Conservation (phyloP, 177 flowering plant genomes). For the Vitis hybrid region DNA sequence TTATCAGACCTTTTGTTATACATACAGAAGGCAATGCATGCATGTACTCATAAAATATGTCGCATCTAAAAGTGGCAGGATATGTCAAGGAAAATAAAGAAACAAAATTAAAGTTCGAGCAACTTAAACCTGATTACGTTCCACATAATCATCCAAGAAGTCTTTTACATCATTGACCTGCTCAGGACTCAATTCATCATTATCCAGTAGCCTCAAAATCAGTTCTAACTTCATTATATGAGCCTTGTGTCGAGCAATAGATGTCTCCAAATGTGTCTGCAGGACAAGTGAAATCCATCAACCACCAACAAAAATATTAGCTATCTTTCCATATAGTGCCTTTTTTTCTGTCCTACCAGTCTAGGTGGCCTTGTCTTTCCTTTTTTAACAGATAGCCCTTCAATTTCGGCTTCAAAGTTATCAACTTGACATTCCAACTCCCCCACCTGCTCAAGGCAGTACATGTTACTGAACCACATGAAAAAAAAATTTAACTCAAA, state of each 20-base stretch:
- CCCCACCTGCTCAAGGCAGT: slow-evolving; percentile 52
- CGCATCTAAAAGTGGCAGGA: neutral
- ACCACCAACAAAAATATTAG: neutral
- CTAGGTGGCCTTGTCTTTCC: slow-evolving; percentile 97
- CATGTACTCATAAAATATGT: neutral
- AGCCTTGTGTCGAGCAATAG: slow-evolving; percentile 91
- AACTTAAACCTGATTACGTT: slow-evolving; percentile 86
- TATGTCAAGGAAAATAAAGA: neutral
- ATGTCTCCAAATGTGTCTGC: slow-evolving; percentile 90
- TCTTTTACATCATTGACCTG: slow-evolving; percentile 96
- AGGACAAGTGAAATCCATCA: neutral
- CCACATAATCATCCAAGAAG: slow-evolving; percentile 93
- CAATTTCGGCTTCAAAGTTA: slow-evolving; percentile 92
- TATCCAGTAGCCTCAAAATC: slow-evolving; percentile 89
- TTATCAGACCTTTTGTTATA: neutral
- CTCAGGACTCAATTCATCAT: slow-evolving; percentile 97
- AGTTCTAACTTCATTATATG: slow-evolving; percentile 93
- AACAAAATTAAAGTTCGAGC: neutral
- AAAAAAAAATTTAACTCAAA: too few relatives aligned
- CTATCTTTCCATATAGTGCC: neutral
- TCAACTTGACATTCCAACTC: slow-evolving; percentile 95
- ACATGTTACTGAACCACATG: neutral
- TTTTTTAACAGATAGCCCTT: slow-evolving; percentile 89
- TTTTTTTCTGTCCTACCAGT: slow-evolving; percentile 53
- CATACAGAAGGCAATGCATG: neutral